These are phyloP conservation scores for Tremella yokohamensis DNA, from an alignment of 768 basidiomycete genomes.

Conservation along the genomic window DNA sequence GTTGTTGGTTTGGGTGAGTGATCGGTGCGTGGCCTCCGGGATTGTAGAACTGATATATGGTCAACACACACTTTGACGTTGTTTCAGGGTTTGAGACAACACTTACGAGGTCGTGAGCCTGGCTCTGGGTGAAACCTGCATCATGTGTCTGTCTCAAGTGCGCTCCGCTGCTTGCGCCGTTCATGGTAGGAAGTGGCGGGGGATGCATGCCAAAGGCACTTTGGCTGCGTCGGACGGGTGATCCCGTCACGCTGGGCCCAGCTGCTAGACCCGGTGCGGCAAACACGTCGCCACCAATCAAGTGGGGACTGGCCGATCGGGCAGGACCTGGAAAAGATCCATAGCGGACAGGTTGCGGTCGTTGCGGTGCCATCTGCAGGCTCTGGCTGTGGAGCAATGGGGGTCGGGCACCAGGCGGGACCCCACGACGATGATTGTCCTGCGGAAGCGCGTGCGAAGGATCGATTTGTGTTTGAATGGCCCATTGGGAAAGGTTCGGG, in stretches of 20 bases:
- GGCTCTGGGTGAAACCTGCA: background rate
- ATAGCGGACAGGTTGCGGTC: slow-evolving; percentile 20
- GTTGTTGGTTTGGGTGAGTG: background rate
- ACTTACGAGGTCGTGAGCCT: background rate
- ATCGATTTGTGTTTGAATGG: background rate
- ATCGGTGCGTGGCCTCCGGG: no score
- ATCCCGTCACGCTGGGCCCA: no score
- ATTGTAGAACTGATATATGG: background rate
- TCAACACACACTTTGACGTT: background rate
- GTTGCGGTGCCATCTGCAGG: slow-evolving; percentile 20
- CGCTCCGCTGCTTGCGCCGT: no score
- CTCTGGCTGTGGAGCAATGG: slow-evolving; percentile 19
- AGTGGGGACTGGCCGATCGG: slow-evolving; percentile 31
- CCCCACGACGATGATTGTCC: slow-evolving; percentile 5
- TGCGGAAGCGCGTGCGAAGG: slow-evolving; percentile 14
- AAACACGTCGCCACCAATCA: slow-evolving; percentile 31
- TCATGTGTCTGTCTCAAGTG: no score
- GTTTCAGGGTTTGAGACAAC: background rate
- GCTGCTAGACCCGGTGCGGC: slow-evolving; percentile 24
- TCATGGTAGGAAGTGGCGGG: no score
- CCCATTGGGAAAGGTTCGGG: background rate
- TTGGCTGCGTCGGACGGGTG: slow-evolving; percentile 20
- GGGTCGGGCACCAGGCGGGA: slow-evolving; percentile 18
- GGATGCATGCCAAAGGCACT: slow-evolving; percentile 14
- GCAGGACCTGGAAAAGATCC: slow-evolving; percentile 20